A percentile compares a stretch with the other conserved stretches of the same genome.
Evolutionary conservation across 257 asterid genomes (phyloP).

Genomic region (Lantana camara): DNA sequence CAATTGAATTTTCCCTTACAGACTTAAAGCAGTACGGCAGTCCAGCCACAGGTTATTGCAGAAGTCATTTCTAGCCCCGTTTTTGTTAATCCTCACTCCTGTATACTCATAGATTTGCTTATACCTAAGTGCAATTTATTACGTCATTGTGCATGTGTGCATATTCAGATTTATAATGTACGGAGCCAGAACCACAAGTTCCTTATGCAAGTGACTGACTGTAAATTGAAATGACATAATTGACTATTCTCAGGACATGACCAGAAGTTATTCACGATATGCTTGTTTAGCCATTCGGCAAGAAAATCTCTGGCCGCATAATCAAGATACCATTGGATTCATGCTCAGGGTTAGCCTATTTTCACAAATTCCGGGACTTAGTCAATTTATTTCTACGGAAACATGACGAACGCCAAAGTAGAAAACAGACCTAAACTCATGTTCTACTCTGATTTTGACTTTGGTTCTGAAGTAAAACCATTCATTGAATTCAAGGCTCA

Average conservation of each 20-base stretch:
- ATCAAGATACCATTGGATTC: not conserved
- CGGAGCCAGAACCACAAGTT: no score
- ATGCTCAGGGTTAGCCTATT: not conserved
- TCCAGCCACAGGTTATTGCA: no score
- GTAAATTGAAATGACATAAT: not conserved
- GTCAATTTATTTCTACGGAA: no score
- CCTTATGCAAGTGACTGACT: no score
- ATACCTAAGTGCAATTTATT: no score
- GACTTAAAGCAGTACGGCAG: no score
- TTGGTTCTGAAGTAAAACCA: not conserved
- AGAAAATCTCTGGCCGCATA: not conserved
- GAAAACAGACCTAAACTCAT: not conserved
- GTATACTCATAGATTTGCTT: no score
- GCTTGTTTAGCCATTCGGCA: not conserved
- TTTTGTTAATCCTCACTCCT: no score
- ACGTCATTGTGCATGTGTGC: no score
- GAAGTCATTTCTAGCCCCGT: no score
- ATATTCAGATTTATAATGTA: no score
- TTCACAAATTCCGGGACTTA: not conserved
- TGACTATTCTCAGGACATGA: not conserved
- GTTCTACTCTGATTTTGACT: not conserved
- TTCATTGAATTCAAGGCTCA: not conserved
- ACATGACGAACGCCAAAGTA: not conserved
- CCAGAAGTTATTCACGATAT: not conserved
- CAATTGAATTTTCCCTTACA: no score